Evolutionary conservation across 2,329 filamentous ascomycete genomes (phyloP).

Genomic region (Pezicula radicicola): DNA sequence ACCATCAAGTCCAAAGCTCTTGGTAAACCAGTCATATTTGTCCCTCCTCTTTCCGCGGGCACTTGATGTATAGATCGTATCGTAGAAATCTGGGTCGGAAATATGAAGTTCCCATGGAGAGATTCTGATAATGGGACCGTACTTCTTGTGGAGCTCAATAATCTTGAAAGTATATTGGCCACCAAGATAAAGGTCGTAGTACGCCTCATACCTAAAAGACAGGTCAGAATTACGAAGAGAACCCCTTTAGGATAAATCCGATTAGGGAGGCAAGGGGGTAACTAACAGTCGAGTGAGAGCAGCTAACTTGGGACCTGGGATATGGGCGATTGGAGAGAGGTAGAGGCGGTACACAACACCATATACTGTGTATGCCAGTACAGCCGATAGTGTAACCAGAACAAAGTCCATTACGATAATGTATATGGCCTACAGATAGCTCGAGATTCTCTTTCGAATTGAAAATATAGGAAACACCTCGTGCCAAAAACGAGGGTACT

Average conservation of each 20-base stretch:
- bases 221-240: not conserved
- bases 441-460: too few relatives aligned
- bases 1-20: slow-evolving; percentile 2
- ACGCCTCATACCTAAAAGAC: slow-evolving; percentile 18
- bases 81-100: slow-evolving; percentile 26
- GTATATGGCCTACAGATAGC: too few relatives aligned
- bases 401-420: too few relatives aligned
- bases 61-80: slow-evolving; percentile 24
- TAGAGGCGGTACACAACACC: not conserved
- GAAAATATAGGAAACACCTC: too few relatives aligned
- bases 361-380: not conserved
- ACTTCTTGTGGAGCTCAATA: slow-evolving; percentile 36
- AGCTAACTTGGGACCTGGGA: slow-evolving; percentile 22
- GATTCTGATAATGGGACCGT: slow-evolving; percentile 32
- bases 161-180: slow-evolving; percentile 40
- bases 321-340: slow-evolving; percentile 20
- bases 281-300: slow-evolving; percentile 1
- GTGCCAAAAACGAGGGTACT: too few relatives aligned
- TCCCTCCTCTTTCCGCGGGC: slow-evolving; percentile 3
- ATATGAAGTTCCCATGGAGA: slow-evolving; percentile 24
- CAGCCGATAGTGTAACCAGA: too few relatives aligned
- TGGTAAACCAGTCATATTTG: slow-evolving; percentile 8
- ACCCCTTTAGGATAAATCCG: too few relatives aligned
- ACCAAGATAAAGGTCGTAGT: slow-evolving; percentile 37
- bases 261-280: not conserved